These are phyloP conservation scores for Takashimella koratensis DNA, from an alignment of 1,284 basidiomycete genomes.

Conservation along the genomic window DNA sequence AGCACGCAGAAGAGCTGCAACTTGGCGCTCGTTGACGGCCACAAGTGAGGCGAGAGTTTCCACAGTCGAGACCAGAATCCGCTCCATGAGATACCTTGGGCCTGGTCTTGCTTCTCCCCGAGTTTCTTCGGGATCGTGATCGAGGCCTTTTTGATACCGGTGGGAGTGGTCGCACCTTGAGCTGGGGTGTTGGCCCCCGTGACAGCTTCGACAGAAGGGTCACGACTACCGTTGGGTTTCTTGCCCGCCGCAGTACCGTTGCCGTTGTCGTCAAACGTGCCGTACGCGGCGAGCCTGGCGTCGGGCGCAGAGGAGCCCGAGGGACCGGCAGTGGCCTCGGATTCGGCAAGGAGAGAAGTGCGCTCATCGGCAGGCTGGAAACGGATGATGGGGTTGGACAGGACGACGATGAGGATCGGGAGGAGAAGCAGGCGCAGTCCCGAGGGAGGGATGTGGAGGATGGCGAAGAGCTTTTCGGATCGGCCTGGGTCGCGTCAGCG, in stretches of 20 bases:
- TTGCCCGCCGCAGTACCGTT: neutral
- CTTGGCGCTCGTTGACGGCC: slow-evolving; percentile 39
- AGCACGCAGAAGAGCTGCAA: slow-evolving; percentile 33
- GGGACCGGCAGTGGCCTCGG: neutral
- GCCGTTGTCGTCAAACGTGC: slow-evolving; percentile 26
- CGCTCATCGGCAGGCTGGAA: slow-evolving; percentile 36
- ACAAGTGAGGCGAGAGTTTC: slow-evolving; percentile 36
- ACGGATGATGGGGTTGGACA: slow-evolving; percentile 29
- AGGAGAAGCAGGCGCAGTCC: slow-evolving; percentile 33
- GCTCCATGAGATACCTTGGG: slow-evolving; percentile 22
- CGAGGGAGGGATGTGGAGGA: slow-evolving; percentile 35
- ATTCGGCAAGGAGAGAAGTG: slow-evolving; percentile 27
- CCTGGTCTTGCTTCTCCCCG: slow-evolving; percentile 33
- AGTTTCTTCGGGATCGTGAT: slow-evolving; percentile 40
- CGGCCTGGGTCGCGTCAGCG: too few relatives aligned
- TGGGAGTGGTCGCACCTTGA: slow-evolving; percentile 1
- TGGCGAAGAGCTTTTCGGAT: slow-evolving; percentile 26
- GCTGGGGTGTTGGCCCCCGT: slow-evolving; percentile 17
- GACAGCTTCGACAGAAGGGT: neutral
- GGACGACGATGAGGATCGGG: slow-evolving; percentile 29
- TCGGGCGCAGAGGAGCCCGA: neutral
- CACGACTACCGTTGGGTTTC: neutral
- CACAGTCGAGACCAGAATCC: slow-evolving; percentile 32
- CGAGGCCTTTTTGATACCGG: slow-evolving; percentile 9
- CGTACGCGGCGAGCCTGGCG: slow-evolving; percentile 17